These are phyloP conservation scores for Agrostemma githago DNA, from an alignment of 148 eudicot species.

Conservation along the genomic window DNA sequence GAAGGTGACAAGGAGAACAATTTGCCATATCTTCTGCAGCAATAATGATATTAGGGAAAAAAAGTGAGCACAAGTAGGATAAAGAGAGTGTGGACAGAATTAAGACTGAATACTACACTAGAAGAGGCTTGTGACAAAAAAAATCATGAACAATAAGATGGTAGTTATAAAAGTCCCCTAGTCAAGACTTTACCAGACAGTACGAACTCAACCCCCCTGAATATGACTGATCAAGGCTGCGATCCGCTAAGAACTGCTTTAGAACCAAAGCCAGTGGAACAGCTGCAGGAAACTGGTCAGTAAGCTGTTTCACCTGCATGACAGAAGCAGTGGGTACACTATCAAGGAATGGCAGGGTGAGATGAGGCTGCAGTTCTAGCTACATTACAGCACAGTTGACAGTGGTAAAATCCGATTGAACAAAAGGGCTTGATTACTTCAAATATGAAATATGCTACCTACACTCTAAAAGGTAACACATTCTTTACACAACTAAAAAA, in stretches of 20 bases:
- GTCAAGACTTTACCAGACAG: conserved; percentile 60
- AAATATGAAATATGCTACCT: background rate
- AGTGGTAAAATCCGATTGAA: background rate
- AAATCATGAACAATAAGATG: background rate
- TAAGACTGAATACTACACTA: background rate
- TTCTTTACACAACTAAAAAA: background rate
- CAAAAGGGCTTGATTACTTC: conserved; percentile 1
- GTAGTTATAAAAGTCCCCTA: conserved; percentile 1
- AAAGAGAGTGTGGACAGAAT: background rate
- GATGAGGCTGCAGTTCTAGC: background rate
- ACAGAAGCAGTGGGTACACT: conserved; percentile 7
- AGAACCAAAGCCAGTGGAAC: conserved; percentile 90
- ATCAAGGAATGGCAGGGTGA: background rate
- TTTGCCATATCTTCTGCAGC: background rate
- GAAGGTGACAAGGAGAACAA: background rate
- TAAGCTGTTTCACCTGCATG: conserved; percentile 76
- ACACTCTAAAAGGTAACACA: background rate
- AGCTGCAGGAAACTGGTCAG: conserved; percentile 89
- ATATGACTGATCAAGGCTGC: conserved; percentile 92
- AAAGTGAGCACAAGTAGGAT: background rate
- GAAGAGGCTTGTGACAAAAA: background rate
- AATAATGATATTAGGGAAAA: background rate
- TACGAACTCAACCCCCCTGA: conserved; percentile 99
- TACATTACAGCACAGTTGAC: background rate
- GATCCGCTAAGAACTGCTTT: conserved; percentile 93